Evolutionary conservation across 352 stramenopile species (phyloP), one percentile per base, ranked within the genome.

Genomic region (Phytopythium montanum): DNA sequence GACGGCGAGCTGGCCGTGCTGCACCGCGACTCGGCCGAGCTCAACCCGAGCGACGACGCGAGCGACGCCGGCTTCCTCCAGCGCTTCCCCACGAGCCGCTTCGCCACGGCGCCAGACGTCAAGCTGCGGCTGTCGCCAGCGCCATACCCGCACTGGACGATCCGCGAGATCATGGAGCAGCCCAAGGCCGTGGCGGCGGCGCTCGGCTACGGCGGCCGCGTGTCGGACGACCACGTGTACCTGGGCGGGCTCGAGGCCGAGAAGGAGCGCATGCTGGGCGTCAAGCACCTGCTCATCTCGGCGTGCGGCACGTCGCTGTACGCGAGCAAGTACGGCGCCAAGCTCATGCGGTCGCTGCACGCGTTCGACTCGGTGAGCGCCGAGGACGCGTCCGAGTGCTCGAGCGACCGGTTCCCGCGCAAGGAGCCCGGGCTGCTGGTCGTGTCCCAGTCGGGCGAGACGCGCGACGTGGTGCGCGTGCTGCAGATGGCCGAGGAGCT

Each of bases 401-500:
- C 83, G 4, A 96, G 91, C 62, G 77, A 97, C 42, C 83, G 96
- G n/a, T 85, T 98, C 46, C 72, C 90, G 0, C 89, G 89, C 56
- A 87, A 90, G 51, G 75, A 96, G 29, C 87, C 81, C 21, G 94
- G 94, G 0, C 65, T 99, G 33, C 79, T 99, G 34, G 96, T 98
- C 21, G 95, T 99, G 18, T 99, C 92, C 42, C 97, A 99, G 74
- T 98, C 87, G 26, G 97, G 97, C 10, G 97, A 99, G 75, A 99
- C 97, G 5, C 97, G 97, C 64, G 97, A 99, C 72, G 97, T 98
- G 14, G 88, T 95, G 39, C 94, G 96, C 53, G 95, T 96, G 44
- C 79, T 99, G 21, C 95, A 97, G 64, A 83, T 86, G 3, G 84
- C 97, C 2, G 79, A 95, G 54, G 86, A 91, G 41, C 61, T 80